These are phyloP conservation scores for Favolaschia claudopus DNA, from an alignment of 768 basidiomycete genomes.

Conservation along the genomic window DNA sequence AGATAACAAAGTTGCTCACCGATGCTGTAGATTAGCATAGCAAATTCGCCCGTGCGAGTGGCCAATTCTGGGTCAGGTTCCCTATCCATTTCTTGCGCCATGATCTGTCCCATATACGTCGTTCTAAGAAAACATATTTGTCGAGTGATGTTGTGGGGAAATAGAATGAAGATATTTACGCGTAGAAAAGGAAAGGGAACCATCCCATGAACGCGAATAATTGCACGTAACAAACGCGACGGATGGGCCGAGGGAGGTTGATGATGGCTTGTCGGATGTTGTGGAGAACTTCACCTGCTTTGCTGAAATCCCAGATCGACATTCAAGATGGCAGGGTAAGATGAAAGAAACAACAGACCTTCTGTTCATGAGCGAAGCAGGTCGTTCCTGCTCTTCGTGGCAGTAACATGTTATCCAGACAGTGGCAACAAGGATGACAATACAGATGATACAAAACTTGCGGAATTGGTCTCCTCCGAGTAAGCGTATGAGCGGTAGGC, in stretches of 20 bases:
- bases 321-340: neutral
- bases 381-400: constrained; percentile 81
- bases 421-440: constrained; percentile 78
- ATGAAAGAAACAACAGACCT: constrained; percentile 38
- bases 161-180: constrained; percentile 52
- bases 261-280: constrained; percentile 80
- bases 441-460: constrained; percentile 91
- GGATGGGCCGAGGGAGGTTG: constrained; percentile 83
- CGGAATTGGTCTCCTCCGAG: constrained; percentile 94
- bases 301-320: constrained; percentile 44
- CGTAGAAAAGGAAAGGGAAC: constrained; percentile 96
- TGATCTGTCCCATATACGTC: constrained; percentile 92
- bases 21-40: constrained; percentile 90
- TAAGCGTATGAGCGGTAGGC: constrained; percentile 77
- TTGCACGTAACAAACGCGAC: constrained; percentile 91
- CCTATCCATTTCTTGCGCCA: constrained; percentile 77
- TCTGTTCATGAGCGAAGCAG: constrained; percentile 49
- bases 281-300: constrained; percentile 72
- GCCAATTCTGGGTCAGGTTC: constrained; percentile 88
- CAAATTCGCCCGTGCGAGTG: constrained; percentile 85
- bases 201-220: constrained; percentile 98
- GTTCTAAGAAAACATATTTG: constrained; percentile 58
- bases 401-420: constrained; percentile 90
- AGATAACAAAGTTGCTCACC: constrained; percentile 54
- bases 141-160: neutral